Base-by-base conservation (phyloP, 306 rosid genomes). In the Cucumis sativus region DNA sequence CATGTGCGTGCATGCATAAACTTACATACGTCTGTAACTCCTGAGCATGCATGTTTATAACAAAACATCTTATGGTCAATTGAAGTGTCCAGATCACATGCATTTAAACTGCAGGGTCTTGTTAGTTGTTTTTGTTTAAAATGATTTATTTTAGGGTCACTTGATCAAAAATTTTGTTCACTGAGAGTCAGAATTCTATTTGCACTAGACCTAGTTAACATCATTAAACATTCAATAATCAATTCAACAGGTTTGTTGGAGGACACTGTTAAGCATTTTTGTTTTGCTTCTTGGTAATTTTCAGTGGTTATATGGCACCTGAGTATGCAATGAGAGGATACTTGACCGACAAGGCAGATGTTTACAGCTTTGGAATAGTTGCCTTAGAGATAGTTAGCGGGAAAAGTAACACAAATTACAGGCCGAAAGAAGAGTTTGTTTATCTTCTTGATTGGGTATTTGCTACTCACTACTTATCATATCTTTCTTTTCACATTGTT, bases 221-320 rank as follows among this genome's bases (percentile, higher is more conserved):
- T 71, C 37, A 23, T 47, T 71, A 25, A 49, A 25, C 14, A 25
- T 25, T 71, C 40, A 25, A 49, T n/a, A 30, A 23, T 8, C 28
- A 20, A 28, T 71, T 21, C 17, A 12, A 47, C 21, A 23, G 23
- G 40, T 23, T 14, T 70, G 11, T 47, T 5, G 5, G 4, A 21
- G 20, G 23, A 49, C 25, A 23, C 21, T 12, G 6, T 25, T 76
- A 16, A 23, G 61, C 14, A 12, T 15, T 54, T 35, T 51, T 66
- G 10, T 18, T 21, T 75, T 15, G 21, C 10, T 37, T 35, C 7
- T 23, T 64, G 2, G 39, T 37, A 8, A 18, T 74, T 17, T 58
- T 76, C 54, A 95, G 97, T 65, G 97, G 98, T 69, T 95, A 95
- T 67, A 95, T 95, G 98, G 97, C 97, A 81, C 97, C 98, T 0